Evolutionary conservation across 2,329 filamentous ascomycete species (phyloP), one percentile per base, ranked within the genome.

Genomic region (Trichoderma arundinaceum): DNA sequence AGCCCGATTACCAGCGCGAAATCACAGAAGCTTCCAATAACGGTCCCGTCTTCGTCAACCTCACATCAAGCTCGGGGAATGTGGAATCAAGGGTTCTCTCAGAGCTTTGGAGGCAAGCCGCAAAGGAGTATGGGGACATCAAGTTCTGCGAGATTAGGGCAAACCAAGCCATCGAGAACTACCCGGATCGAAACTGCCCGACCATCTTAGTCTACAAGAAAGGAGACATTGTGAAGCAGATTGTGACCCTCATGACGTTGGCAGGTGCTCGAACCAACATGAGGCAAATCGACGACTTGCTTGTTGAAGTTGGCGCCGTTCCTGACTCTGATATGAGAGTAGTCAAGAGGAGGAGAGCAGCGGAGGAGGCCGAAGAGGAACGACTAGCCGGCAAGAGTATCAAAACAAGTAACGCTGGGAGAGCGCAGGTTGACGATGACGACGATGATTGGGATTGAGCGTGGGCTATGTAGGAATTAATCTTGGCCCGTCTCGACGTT

Each of bases 81-180:
- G 85, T 90, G 39, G 94, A 98, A 79, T 96, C 93, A 3, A 86
- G 91, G 67, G 83, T 97, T 3, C 79, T 98, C 71, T 88, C 89
- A 0, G 91, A 96, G 74, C 82, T 97, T 19, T 99, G 94, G 94
- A 84, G 90, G 41, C 88, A 93, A 73, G 85, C 95, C 46, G 94
- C 95, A 0, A 80, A 79, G 67, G 92, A 94, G 73, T 99, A 93
- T 74, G 92, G 93, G 19, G 94, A 99, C 70, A 83, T 99, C 77
- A 99, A 99, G 80, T 99, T 99, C 79, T 98, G 94, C 77, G 92
- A 98, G 80, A 98, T 99, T 71, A 87, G 90, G 71, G 95, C 90
- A 7, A 89, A 92, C 74, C 88, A 97, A 80, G 97, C 95, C 66
- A 97, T 99, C 71, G 95, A 98, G 77, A 92, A 92, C 46, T 99